phyloP scores from a whole-genome alignment of 441 rosid genomes.

The Erodium moschatum region DNA sequence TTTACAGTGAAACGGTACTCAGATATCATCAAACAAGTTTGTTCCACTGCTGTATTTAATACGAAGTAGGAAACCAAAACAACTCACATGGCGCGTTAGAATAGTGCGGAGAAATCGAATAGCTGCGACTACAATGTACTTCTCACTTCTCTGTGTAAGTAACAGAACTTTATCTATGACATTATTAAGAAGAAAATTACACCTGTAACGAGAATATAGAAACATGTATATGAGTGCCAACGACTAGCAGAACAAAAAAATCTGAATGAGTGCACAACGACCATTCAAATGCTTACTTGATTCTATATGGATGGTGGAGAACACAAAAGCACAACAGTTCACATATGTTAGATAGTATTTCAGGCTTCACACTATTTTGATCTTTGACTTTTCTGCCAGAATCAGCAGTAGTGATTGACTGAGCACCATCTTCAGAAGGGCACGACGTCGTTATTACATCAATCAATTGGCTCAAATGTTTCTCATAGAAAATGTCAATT shows the following conservation, averaged over 20 bases:
- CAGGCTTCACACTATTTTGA: constrained; percentile 57
- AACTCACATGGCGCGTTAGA: constrained; percentile 77
- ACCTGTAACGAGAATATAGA: constrained; percentile 47
- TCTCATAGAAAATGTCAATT: constrained; percentile 91
- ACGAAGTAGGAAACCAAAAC: constrained; percentile 14
- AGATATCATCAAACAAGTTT: neutral
- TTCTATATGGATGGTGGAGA: constrained; percentile 86
- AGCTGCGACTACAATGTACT: constrained; percentile 92
- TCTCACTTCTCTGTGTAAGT: constrained; percentile 83
- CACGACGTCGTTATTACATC: constrained; percentile 82
- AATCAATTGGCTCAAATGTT: constrained; percentile 78
- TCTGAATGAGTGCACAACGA: constrained; percentile 10
- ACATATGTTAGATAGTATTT: constrained; percentile 80
- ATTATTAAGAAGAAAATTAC: constrained; percentile 81
- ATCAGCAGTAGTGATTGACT: constrained; percentile 34
- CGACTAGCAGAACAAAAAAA: constrained; percentile 6
- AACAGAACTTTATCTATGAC: constrained; percentile 76
- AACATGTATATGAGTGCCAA: constrained; percentile 12
- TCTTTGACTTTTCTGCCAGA: constrained; percentile 38
- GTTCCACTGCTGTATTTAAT: neutral
- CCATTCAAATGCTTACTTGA: constrained; percentile 50
- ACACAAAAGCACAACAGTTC: constrained; percentile 94
- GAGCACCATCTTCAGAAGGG: constrained; percentile 32
- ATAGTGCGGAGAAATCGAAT: constrained; percentile 89
- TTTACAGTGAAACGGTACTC: neutral